Percentiles rank a stretch among this genome's conserved stretches.
Conservation (phyloP, 73 alveolate species). For the Breviolum minutum region DNA sequence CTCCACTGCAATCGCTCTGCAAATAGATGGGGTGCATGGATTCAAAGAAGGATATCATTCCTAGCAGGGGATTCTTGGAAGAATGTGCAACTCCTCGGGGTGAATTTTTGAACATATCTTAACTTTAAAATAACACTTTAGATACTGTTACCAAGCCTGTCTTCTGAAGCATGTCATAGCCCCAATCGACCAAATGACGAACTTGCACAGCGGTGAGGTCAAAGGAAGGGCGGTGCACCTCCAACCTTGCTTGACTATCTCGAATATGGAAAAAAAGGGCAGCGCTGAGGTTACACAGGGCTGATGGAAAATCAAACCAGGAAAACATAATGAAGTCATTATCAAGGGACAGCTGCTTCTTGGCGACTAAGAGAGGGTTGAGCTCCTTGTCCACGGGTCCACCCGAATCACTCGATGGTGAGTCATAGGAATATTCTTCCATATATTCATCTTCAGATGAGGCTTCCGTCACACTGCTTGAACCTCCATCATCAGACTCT, state of each 20-base stretch:
- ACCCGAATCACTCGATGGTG: neutral
- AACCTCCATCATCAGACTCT: no score
- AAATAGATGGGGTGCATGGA: neutral
- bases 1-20: constrained; percentile 47
- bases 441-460: neutral
- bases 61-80: neutral
- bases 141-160: neutral
- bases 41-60: neutral
- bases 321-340: neutral
- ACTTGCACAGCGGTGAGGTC: neutral
- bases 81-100: no score
- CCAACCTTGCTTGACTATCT: neutral
- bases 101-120: neutral
- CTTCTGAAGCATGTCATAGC: neutral
- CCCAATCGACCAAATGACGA: neutral
- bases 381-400: neutral
- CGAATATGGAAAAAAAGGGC: neutral
- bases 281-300: neutral
- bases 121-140: no score
- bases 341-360: neutral
- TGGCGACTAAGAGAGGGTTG: neutral
- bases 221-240: neutral
- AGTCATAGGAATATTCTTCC: neutral
- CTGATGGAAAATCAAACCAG: neutral
- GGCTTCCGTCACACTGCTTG: no score